A percentile compares a stretch with the other conserved stretches of the same genome.
Evolutionary conservation across 108 stramenopile genomes (phyloP).

Genomic region (Chaetoceros tenuissimus): DNA sequence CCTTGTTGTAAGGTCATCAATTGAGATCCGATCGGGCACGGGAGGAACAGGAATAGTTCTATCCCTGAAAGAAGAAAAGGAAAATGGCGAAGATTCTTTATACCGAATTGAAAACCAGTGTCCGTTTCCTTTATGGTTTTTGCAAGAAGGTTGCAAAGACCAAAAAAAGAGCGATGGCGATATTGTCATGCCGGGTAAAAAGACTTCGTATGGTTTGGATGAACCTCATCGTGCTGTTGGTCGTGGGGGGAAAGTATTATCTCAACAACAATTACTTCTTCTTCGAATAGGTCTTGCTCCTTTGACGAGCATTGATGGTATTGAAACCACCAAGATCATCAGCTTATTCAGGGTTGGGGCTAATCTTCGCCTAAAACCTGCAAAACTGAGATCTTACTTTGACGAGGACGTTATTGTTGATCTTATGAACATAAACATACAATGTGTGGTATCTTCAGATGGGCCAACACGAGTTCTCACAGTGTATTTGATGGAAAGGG

Average conservation of each 20-base stretch:
- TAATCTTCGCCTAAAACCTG: conserved; percentile 44
- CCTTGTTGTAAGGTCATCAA: background rate
- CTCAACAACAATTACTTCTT: conserved; percentile 41
- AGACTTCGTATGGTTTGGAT: conserved; percentile 50
- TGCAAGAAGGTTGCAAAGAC: conserved; percentile 44
- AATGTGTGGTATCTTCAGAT: conserved; percentile 47
- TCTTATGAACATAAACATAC: conserved; percentile 33
- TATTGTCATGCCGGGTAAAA: conserved; percentile 21
- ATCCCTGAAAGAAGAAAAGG: conserved; percentile 53
- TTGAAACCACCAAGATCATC: conserved; percentile 61
- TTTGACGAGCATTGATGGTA: conserved; percentile 38
- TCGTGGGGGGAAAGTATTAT: conserved; percentile 44
- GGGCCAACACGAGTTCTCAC: conserved; percentile 68
- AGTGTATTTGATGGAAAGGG: too few relatives aligned
- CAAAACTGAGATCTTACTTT: conserved; percentile 27
- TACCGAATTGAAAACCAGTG: conserved; percentile 63
- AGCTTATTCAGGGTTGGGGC: conserved; percentile 39
- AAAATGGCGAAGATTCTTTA: conserved; percentile 38
- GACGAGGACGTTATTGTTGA: conserved; percentile 11
- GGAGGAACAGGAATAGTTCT: conserved; percentile 55
- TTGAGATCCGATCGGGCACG: conserved; percentile 50
- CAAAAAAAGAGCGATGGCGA: conserved; percentile 25
- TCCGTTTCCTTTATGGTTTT: conserved; percentile 60
- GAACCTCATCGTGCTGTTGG: conserved; percentile 67
- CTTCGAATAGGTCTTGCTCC: conserved; percentile 56